Base-by-base conservation (phyloP, 768 basidiomycete genomes). In the Kondoa malvinella region DNA sequence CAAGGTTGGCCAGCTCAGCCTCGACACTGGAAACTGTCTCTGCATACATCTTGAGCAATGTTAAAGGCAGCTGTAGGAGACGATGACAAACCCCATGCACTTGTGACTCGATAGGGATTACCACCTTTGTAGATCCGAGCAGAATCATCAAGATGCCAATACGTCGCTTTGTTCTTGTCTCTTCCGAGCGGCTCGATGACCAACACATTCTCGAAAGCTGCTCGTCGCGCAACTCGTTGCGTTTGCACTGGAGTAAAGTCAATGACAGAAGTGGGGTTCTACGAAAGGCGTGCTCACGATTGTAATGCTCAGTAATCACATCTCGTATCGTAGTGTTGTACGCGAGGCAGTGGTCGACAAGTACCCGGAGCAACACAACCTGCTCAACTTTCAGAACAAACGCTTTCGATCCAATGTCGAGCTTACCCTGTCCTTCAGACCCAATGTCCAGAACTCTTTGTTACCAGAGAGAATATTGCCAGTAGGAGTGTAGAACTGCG, bases 61-160 rank as follows among this genome's bases (percentile, higher is more conserved):
- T 8, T 8, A 50, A 50, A 8, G 40, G 8, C 40, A 50, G 40
- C 8, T 8, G 21, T 50, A 50, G 40, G 21, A 50, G 40, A 50
- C 8, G 40, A 50, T 50, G 8, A 21, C 40, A 8, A 21, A 50
- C 40, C 40, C 40, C 40, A 50, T 50, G 40, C 8, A 21, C 40
- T 50, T 8, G 8, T 50, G 8, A 50, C 8, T 50, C 40, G 8
- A 21, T 50, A 32, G n/a, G 61, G 16, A 29, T 63, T 63, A 29
- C 61, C 61, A 16, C 29, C 27, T 32, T n/a, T 63, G 61, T 29
- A 63, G 26, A 63, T 27, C 3, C 61, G 61, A 16, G 61, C 26
- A 16, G 61, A 30, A 33, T 63, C 61, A 33, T 63, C 61, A 16
- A 63, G n/a, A 17, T 32, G 61, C n/a, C 21, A 63, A 29, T 63